Conservation (phyloP, 2,329 filamentous ascomycete genomes). For the Ophioceras dolichostomum region DNA sequence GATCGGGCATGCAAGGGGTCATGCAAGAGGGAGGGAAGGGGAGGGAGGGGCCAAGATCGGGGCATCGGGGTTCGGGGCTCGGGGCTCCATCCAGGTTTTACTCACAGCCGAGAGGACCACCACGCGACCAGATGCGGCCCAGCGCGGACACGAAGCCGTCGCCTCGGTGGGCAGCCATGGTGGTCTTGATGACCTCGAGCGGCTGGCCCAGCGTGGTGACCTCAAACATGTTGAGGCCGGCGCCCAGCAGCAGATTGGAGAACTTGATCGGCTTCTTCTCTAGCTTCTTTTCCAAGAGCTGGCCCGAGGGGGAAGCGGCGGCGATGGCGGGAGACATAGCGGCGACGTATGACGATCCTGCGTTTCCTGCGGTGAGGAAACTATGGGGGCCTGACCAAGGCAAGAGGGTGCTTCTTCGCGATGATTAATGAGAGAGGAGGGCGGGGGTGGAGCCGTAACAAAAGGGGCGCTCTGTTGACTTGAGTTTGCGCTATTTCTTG, state of each 20-base stretch:
- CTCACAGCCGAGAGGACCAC: constrained; percentile 89
- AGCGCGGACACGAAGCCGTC: constrained; percentile 79
- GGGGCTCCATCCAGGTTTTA: no score
- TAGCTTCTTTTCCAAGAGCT: constrained; percentile 41
- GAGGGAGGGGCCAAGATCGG: no score
- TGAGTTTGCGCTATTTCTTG: no score
- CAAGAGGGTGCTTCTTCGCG: constrained; percentile 81
- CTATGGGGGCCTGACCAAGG: constrained; percentile 92
- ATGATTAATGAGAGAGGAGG: no score
- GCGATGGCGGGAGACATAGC: constrained; percentile 51
- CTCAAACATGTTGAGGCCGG: constrained; percentile 94
- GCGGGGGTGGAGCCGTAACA: no score
- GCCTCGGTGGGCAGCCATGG: constrained; percentile 92
- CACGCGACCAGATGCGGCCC: constrained; percentile 81
- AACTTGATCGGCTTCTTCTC: constrained; percentile 99
- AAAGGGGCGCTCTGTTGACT: no score
- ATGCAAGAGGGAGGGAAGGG: no score
- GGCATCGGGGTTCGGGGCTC: no score
- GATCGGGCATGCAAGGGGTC: no score
- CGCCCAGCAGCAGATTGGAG: constrained; percentile 92
- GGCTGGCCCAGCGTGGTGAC: constrained; percentile 59
- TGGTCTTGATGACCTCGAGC: constrained; percentile 98
- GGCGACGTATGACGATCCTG: constrained; percentile 32
- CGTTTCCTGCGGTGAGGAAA: constrained; percentile 18
- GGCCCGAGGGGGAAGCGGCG: constrained; percentile 29